These are phyloP conservation scores for Hypoxylon intermedium DNA, from an alignment of 495 filamentous ascomycete genomes.

Conservation along the genomic window DNA sequence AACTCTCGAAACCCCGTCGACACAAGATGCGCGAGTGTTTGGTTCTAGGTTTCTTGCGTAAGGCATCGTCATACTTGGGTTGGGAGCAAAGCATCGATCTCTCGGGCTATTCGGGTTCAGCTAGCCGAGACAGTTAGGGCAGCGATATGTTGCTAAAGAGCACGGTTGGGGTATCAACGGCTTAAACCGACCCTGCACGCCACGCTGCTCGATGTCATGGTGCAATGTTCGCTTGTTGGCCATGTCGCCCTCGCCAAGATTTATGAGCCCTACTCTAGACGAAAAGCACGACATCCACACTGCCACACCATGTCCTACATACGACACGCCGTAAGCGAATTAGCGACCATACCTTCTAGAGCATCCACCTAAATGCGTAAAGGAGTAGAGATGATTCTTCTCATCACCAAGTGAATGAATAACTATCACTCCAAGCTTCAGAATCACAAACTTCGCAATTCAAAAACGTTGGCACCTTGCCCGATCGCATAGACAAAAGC, in stretches of 20 bases:
- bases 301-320: neutral
- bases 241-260: conserved; percentile 23
- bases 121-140: conserved; percentile 35
- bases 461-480: no score
- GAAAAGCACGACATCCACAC: conserved; percentile 9
- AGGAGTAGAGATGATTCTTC: neutral
- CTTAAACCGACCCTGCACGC: conserved; percentile 35
- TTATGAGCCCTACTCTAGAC: conserved; percentile 5
- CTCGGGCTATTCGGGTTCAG: conserved; percentile 27
- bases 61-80: neutral
- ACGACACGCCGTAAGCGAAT: neutral
- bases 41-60: neutral
- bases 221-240: conserved; percentile 26
- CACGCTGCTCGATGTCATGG: conserved; percentile 25
- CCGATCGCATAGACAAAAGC: neutral
- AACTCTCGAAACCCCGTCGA: no score
- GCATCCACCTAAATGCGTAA: neutral
- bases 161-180: conserved; percentile 38
- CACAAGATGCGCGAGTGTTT: neutral
- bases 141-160: conserved; percentile 22
- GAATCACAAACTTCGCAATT: neutral
- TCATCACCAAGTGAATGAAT: neutral
- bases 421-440: neutral
- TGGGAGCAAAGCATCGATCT: conserved; percentile 9
- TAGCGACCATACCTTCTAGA: conserved; percentile 4